Percentiles rank a stretch among this genome's conserved stretches.
Evolutionary conservation across 768 basidiomycete genomes (phyloP).

Genomic region (Panaeolus papilionaceus): DNA sequence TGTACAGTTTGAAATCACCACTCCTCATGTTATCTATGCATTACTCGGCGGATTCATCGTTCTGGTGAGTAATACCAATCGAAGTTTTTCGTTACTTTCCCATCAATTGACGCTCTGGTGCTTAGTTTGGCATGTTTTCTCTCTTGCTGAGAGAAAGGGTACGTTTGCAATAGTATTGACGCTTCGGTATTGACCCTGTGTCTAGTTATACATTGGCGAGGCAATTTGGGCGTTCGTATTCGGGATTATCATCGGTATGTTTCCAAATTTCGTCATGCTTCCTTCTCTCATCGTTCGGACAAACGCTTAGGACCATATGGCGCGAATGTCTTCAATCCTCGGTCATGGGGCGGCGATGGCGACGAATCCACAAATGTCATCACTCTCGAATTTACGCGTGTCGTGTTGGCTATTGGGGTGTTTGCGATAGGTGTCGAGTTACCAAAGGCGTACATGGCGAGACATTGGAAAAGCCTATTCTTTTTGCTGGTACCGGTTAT

Average conservation of each 20-base stretch:
- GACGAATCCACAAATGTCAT: conserved; percentile 68
- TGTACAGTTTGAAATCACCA: conserved; percentile 61
- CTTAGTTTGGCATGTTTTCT: conserved; percentile 93
- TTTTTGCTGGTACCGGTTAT: conserved; percentile 85
- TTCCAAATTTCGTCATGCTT: conserved; percentile 4
- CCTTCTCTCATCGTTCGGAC: conserved; percentile 6
- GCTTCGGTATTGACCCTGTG: not conserved
- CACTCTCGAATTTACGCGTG: conserved; percentile 89
- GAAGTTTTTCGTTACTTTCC: not conserved
- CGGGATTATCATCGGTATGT: conserved; percentile 85
- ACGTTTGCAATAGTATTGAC: conserved; percentile 19
- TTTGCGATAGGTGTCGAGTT: conserved; percentile 98
- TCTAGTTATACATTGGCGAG: conserved; percentile 90
- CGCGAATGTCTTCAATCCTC: conserved; percentile 82
- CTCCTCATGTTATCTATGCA: conserved; percentile 79
- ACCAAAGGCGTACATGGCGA: conserved; percentile 92
- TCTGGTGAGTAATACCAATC: conserved; percentile 50
- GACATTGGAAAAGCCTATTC: conserved; percentile 91
- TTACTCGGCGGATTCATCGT: conserved; percentile 84
- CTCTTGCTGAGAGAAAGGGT: conserved; percentile 89
- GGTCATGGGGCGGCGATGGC: conserved; percentile 66
- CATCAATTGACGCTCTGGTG: not conserved
- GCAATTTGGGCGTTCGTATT: conserved; percentile 95
- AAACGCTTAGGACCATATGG: conserved; percentile 74
- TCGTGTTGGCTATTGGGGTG: conserved; percentile 95